Conservation (phyloP, 768 basidiomycete species). For the Pleurotus djamor region DNA sequence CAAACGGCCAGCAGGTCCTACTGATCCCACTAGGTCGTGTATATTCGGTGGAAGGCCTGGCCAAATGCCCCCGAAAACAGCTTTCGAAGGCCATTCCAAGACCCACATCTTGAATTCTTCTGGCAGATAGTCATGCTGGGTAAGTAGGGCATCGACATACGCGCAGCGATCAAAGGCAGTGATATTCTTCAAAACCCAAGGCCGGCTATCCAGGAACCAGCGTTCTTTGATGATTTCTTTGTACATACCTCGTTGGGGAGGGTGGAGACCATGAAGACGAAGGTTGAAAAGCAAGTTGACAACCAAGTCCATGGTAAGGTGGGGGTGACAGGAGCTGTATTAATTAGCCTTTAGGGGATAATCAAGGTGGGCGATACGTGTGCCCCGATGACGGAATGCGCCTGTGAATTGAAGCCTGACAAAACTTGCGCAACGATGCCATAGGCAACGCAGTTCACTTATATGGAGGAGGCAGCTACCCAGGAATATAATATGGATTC, state of each 20-base stretch:
- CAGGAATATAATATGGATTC: too few relatives aligned
- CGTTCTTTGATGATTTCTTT: conserved; percentile 11
- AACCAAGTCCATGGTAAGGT: too few relatives aligned
- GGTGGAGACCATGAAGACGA: not conserved
- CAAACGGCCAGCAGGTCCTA: not conserved
- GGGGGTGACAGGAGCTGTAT: too few relatives aligned
- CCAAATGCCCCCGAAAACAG: conserved; percentile 15
- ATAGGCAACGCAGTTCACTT: too few relatives aligned
- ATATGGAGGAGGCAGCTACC: too few relatives aligned
- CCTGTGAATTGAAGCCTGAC: too few relatives aligned
- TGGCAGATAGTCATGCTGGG: conserved; percentile 11
- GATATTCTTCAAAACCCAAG: conserved; percentile 12
- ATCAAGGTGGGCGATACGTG: too few relatives aligned
- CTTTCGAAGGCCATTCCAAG: conserved; percentile 20
- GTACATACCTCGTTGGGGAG: conserved; percentile 14
- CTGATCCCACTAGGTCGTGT: not conserved
- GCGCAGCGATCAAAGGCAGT: conserved; percentile 6
- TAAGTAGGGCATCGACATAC: conserved; percentile 11
- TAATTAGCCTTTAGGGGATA: too few relatives aligned
- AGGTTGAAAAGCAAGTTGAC: too few relatives aligned
- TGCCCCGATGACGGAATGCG: too few relatives aligned
- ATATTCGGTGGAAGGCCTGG: conserved; percentile 12
- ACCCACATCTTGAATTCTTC: conserved; percentile 20
- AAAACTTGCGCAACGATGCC: too few relatives aligned
- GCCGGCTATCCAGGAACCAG: conserved; percentile 12